A percentile compares a stretch with the other conserved stretches of the same genome.
These are phyloP conservation scores for Erodium maritimum DNA, from an alignment of 345 rosid genomes.

Conservation along the genomic window DNA sequence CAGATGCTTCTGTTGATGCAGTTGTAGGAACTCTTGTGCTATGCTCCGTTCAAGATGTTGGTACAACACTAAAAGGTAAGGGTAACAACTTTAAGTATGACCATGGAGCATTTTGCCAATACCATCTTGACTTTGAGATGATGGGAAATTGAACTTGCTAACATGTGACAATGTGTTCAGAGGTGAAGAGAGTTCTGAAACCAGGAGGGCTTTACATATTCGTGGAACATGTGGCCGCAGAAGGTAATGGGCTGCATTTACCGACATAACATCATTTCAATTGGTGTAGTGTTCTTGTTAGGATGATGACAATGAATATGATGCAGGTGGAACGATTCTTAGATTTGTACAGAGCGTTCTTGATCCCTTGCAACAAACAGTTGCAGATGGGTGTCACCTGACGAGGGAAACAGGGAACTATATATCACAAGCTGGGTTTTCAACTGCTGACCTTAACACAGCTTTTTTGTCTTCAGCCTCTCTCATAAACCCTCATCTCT, in stretches of 20 bases:
- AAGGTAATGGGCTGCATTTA: constrained; percentile 31
- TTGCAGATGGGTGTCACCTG: constrained; percentile 71
- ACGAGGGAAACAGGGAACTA: constrained; percentile 50
- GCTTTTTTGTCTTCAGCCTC: constrained; percentile 26
- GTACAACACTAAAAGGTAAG: constrained; percentile 47
- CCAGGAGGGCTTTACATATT: constrained; percentile 71
- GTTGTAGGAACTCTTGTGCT: constrained; percentile 77
- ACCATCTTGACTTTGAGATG: neutral
- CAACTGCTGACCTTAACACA: constrained; percentile 31
- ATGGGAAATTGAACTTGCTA: neutral
- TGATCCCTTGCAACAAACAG: constrained; percentile 59
- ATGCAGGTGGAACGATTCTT: constrained; percentile 57
- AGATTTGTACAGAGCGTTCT: constrained; percentile 44
- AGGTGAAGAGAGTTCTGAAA: constrained; percentile 65
- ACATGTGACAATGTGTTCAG: constrained; percentile 17
- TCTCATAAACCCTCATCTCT: constrained; percentile 48
- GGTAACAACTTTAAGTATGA: no score
- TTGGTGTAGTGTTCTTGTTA: neutral
- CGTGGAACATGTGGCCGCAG: constrained; percentile 81
- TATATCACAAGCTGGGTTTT: constrained; percentile 52
- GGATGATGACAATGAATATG: no score
- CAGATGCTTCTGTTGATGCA: constrained; percentile 71
- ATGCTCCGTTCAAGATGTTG: constrained; percentile 65
- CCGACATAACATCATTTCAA: neutral
- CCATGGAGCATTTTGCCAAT: neutral